Evolutionary conservation across 2,329 filamentous ascomycete genomes (phyloP).

Genomic region (Hypocrella siamensis): DNA sequence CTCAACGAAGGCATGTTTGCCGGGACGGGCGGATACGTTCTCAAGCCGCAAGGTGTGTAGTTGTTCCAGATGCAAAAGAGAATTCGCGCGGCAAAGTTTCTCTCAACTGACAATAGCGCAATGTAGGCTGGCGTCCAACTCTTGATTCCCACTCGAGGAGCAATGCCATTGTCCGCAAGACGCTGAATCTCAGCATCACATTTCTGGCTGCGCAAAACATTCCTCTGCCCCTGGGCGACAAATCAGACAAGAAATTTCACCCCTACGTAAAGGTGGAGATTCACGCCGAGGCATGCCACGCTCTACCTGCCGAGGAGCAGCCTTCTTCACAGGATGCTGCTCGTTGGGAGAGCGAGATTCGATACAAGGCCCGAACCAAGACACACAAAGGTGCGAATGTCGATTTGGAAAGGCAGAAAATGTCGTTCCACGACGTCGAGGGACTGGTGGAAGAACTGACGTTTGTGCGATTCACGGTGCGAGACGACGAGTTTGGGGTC

Average conservation of each 20-base stretch:
- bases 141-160: constrained; percentile 8
- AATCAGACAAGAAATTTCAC: constrained; percentile 41
- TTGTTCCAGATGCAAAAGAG: background rate
- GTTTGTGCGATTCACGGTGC: constrained; percentile 71
- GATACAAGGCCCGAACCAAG: constrained; percentile 43
- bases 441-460: constrained; percentile 52
- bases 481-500: constrained; percentile 67
- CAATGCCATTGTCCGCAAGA: constrained; percentile 31
- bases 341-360: constrained; percentile 21
- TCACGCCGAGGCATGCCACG: constrained; percentile 54
- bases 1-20: constrained; percentile 87
- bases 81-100: no score
- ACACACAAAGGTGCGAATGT: constrained; percentile 42
- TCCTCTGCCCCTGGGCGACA: constrained; percentile 42
- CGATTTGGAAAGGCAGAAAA: constrained; percentile 42
- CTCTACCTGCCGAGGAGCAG: background rate
- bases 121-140: constrained; percentile 15
- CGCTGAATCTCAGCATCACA: constrained; percentile 54
- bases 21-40: constrained; percentile 66
- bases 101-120: no score
- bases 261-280: constrained; percentile 76
- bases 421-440: constrained; percentile 38
- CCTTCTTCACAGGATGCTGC: constrained; percentile 19
- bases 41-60: constrained; percentile 56
- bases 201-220: constrained; percentile 65